Base-by-base conservation (phyloP, 768 basidiomycete genomes). In the Podaxis pistillaris region DNA sequence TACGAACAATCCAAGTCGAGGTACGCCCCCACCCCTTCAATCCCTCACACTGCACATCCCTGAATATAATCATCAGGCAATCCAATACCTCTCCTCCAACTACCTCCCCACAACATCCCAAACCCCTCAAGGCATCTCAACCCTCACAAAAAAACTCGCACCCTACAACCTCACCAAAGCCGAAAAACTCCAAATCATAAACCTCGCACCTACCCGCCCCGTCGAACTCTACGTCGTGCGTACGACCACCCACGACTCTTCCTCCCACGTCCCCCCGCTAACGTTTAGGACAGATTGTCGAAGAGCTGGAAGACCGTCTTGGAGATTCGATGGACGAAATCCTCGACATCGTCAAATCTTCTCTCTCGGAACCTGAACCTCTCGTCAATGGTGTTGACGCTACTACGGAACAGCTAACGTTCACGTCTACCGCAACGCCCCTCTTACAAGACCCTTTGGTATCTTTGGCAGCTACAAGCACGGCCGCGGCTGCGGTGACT, bases 131-230 rank as follows among this genome's bases (percentile, higher is more conserved):
- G 82, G 85, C 12, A 84, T 96, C 60, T 74, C 84, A 0, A 78
- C 79, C 60, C 86, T 97, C 12, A 85, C 90, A 17, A 83, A 85
- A 61, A 78, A 78, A 41, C 84, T 98, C 9, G 82, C 84, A 1
- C 77, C 84, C 19, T 90, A 86, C 65, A 81, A 83, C 37, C 78
- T 98, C 64, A 96, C 94, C 1, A 97, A 96, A 68, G 86, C 90
- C 2, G 96, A 98, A 79, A 94, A 95, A 70, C 80, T 97, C 2
- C 93, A 96, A 69, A 82, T 97, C 38, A 88, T 93, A n/a, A 97
- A 98, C 69, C 81, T 96, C 4, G 89, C 88, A 0, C 96, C 96
- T 1, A 88, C 85, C 6, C 81, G 86, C 52, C 79, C 87, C 0
- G 93, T 96, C 26, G 93, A 95, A 71, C 85, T 97, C 26, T 96